phyloP scores from a whole-genome alignment of 176 grass and related monocot species.

The Rhynchospora tenuis region DNA sequence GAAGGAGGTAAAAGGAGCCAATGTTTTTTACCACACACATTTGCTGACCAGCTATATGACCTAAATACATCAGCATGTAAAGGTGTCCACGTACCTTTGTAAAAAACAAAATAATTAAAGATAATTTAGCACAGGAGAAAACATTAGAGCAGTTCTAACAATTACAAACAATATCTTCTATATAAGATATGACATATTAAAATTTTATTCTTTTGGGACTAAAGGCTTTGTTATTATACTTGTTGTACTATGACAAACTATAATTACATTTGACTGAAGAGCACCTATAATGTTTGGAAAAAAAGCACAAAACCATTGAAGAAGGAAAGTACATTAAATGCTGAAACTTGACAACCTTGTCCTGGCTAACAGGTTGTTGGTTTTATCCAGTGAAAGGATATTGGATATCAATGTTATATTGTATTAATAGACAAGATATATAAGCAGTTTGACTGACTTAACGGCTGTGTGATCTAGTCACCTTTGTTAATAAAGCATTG shows the following conservation, averaged over 20 bases:
- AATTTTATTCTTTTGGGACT: no score
- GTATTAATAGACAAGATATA: background rate
- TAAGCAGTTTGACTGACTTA: background rate
- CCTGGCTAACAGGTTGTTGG: no score
- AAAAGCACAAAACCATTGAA: background rate
- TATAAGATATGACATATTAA: background rate
- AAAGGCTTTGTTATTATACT: no score
- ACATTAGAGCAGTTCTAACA: background rate
- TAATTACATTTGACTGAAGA: no score
- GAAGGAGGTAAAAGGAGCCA: conserved; percentile 84
- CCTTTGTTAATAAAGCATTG: background rate
- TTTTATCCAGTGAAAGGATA: no score
- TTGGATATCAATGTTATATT: background rate
- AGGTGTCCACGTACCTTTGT: conserved; percentile 90
- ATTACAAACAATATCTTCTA: background rate
- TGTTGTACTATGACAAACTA: no score
- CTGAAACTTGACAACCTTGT: background rate
- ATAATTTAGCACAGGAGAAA: conserved; percentile 9
- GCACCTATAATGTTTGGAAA: background rate
- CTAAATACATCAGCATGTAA: conserved; percentile 96
- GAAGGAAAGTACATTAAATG: background rate
- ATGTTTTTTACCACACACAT: conserved; percentile 84
- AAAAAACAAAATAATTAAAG: conserved; percentile 14
- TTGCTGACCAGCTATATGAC: conserved; percentile 96
- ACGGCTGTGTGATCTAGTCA: background rate